phyloP scores from a whole-genome alignment of 768 basidiomycete species.

The Podaxis sp. region DNA sequence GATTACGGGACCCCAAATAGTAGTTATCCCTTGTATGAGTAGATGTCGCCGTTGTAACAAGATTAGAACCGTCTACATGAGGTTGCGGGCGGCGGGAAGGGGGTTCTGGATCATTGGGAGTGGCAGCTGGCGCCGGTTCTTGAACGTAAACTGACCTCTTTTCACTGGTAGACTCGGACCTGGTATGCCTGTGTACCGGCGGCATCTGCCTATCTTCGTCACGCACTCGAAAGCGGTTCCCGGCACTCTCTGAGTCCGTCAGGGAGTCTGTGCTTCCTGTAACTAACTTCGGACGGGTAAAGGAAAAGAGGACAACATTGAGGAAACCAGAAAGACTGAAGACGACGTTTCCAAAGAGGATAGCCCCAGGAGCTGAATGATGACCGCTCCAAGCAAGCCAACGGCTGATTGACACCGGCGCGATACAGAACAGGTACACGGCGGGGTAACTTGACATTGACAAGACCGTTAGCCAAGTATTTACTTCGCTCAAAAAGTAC shows the following conservation, averaged over 20 bases:
- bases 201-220: too few species aligned
- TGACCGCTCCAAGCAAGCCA: slow-evolving; percentile 33
- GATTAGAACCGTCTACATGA: too few species aligned
- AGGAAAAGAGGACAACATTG: slow-evolving; percentile 40
- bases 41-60: too few species aligned
- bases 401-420: slow-evolving; percentile 42
- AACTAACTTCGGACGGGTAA: slow-evolving; percentile 28
- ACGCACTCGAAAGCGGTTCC: neutral
- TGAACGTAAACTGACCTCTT: neutral
- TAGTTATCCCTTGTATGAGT: too few species aligned
- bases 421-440: slow-evolving; percentile 39
- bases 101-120: too few species aligned
- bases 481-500: slow-evolving; percentile 19
- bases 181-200: neutral
- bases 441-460: slow-evolving; percentile 40
- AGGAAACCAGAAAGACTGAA: slow-evolving; percentile 46
- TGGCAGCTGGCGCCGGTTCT: too few species aligned
- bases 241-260: neutral
- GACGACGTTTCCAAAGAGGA: slow-evolving; percentile 38
- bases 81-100: too few species aligned
- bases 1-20: too few species aligned
- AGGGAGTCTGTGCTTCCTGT: neutral
- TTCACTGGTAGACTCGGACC: neutral
- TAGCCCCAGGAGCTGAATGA: slow-evolving; percentile 33
- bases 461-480: neutral